Evolutionary conservation across 768 basidiomycete species (phyloP).

Genomic region (Pisolithus microcarpus): DNA sequence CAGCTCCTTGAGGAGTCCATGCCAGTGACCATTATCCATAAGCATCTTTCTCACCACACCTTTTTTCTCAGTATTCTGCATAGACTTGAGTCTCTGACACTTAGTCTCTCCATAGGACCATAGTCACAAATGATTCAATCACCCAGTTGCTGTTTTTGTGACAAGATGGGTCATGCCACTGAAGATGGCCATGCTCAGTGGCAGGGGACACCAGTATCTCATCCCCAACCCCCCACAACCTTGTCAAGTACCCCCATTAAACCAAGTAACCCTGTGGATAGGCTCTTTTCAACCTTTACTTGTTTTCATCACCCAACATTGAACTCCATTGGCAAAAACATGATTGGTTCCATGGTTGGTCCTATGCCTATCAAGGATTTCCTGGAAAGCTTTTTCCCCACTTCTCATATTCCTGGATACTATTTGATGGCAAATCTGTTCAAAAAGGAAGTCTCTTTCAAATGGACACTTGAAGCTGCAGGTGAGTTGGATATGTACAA

Average conservation of each 20-base stretch:
- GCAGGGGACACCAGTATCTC: too few species aligned
- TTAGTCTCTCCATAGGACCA: too few species aligned
- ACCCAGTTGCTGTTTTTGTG: too few species aligned
- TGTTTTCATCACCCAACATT: not conserved
- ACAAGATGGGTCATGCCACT: too few species aligned
- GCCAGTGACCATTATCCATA: too few species aligned
- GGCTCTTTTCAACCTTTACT: conserved; percentile 1
- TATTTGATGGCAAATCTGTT: not conserved
- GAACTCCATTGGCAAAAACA: not conserved
- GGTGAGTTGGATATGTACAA: not conserved
- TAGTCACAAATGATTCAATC: too few species aligned
- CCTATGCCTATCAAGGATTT: conserved; percentile 4
- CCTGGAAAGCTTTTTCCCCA: conserved; percentile 2
- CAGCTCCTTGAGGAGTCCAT: too few species aligned
- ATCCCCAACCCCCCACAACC: not conserved
- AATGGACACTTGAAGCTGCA: not conserved
- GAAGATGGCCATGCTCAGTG: too few species aligned
- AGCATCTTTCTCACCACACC: too few species aligned
- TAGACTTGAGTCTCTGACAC: too few species aligned
- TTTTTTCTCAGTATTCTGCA: too few species aligned
- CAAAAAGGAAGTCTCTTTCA: not conserved
- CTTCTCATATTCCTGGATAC: not conserved
- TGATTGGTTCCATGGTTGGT: not conserved
- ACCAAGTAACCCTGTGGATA: not conserved
- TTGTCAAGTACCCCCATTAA: not conserved